phyloP scores from a whole-genome alignment of 176 grass and related monocot genomes.

The Ensete glaucum region DNA sequence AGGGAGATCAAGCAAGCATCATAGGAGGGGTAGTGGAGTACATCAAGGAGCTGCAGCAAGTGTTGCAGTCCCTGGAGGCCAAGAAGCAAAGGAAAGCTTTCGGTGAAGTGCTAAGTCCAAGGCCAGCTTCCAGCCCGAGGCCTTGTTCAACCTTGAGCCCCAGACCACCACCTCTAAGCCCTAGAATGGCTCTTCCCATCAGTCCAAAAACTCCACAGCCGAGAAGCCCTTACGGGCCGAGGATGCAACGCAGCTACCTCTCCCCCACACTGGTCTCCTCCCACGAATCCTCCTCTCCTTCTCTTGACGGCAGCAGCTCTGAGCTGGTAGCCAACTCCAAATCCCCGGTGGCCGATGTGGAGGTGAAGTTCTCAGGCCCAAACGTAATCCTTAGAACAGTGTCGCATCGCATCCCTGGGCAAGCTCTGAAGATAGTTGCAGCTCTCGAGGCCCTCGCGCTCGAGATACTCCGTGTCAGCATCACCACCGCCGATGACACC shows the following conservation, averaged over 20 bases:
- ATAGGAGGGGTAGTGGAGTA: constrained; percentile 93
- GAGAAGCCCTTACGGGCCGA: constrained; percentile 47
- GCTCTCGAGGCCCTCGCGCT: constrained; percentile 58
- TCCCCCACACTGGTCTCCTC: neutral
- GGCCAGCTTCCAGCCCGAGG: constrained; percentile 19
- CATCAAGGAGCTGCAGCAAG: constrained; percentile 89
- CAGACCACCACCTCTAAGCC: constrained; percentile 25
- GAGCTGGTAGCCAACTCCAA: constrained; percentile 36
- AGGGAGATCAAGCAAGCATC: constrained; percentile 95
- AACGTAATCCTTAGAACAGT: constrained; percentile 71
- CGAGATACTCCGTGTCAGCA: constrained; percentile 62
- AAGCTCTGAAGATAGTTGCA: constrained; percentile 58
- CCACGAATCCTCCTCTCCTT: constrained; percentile 23
- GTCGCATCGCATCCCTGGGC: constrained; percentile 44
- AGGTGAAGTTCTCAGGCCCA: constrained; percentile 64
- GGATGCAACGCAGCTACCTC: neutral
- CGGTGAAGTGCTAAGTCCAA: constrained; percentile 50
- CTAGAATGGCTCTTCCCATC: constrained; percentile 23
- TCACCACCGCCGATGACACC: constrained; percentile 57
- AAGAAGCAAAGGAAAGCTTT: constrained; percentile 82
- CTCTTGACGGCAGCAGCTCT: constrained; percentile 5
- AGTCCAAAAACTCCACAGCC: constrained; percentile 66
- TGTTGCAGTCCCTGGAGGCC: constrained; percentile 66
- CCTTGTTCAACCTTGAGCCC: constrained; percentile 18
- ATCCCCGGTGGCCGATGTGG: constrained; percentile 31